Conservation (phyloP, 352 stramenopile species). For the Lagenidium sp. region DNA sequence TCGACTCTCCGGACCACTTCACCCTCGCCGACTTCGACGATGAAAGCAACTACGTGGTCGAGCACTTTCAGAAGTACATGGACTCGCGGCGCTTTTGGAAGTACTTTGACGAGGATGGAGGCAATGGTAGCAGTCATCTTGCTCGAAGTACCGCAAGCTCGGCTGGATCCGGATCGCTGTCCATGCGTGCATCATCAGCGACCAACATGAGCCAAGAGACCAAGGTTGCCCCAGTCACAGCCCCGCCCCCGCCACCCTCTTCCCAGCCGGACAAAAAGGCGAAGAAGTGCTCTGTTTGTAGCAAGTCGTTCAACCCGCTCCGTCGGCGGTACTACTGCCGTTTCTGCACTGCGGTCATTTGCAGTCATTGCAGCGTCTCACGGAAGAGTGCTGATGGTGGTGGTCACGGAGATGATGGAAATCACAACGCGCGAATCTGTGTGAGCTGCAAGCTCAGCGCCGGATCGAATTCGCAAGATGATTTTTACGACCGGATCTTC, state of each 20-base stretch:
- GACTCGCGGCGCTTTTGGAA: slow-evolving; percentile 79
- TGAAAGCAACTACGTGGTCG: slow-evolving; percentile 50
- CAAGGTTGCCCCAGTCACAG: neutral
- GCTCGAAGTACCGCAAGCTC: slow-evolving; percentile 23
- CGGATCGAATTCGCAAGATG: slow-evolving; percentile 28
- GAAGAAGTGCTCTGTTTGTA: slow-evolving; percentile 68
- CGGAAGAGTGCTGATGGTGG: slow-evolving; percentile 33
- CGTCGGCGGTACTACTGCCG: slow-evolving; percentile 66
- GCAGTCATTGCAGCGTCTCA: slow-evolving; percentile 62
- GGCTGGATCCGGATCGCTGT: slow-evolving; percentile 12
- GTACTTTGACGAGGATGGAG: slow-evolving; percentile 37
- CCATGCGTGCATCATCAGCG: slow-evolving; percentile 10
- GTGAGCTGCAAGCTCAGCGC: slow-evolving; percentile 72
- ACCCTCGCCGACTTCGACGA: slow-evolving; percentile 50
- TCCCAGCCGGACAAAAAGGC: slow-evolving; percentile 36
- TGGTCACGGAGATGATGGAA: slow-evolving; percentile 46
- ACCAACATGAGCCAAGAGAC: slow-evolving; percentile 15
- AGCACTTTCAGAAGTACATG: slow-evolving; percentile 77
- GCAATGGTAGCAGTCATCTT: slow-evolving; percentile 12
- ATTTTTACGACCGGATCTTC: slow-evolving; percentile 59
- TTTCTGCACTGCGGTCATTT: slow-evolving; percentile 49
- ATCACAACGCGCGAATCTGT: slow-evolving; percentile 52
- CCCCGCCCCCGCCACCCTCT: neutral
- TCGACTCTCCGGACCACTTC: slow-evolving; percentile 68
- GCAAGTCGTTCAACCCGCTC: slow-evolving; percentile 78